Conservation (phyloP, 495 filamentous ascomycete species). For the Mycothermus thermophilus region DNA sequence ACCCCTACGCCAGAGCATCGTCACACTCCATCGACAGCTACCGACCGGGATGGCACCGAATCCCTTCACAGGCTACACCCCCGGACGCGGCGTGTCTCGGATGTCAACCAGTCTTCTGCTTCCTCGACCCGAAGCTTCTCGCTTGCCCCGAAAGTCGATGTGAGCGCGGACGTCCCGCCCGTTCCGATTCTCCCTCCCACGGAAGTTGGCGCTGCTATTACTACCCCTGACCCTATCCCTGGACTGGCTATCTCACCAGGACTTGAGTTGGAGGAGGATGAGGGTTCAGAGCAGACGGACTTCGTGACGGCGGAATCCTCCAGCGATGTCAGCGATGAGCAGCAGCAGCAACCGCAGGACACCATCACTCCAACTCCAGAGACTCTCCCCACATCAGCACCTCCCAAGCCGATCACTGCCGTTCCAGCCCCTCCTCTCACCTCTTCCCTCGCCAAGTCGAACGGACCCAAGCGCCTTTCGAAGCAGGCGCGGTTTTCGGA, state of each 20-base stretch:
- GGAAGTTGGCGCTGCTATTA: slow-evolving; percentile 12
- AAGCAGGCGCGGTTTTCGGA: slow-evolving; percentile 12
- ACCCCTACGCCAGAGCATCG: slow-evolving; percentile 7
- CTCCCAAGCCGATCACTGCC: not conserved
- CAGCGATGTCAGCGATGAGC: too few species aligned
- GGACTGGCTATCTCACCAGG: not conserved
- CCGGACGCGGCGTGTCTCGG: slow-evolving; percentile 17
- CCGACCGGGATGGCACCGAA: too few species aligned
- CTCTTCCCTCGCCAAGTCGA: slow-evolving; percentile 1
- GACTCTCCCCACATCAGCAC: not conserved
- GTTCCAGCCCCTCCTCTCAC: not conserved
- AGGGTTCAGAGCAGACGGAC: not conserved
- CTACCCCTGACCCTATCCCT: slow-evolving; percentile 1
- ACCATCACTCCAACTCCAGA: too few species aligned
- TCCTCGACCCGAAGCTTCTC: slow-evolving; percentile 5
- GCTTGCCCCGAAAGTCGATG: slow-evolving; percentile 1
- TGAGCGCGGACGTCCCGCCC: slow-evolving; percentile 15
- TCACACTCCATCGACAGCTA: too few species aligned
- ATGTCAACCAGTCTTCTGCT: slow-evolving; percentile 4
- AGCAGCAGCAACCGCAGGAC: too few species aligned
- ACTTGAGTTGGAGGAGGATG: not conserved
- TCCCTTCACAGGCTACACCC: slow-evolving; percentile 19
- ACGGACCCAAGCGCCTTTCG: slow-evolving; percentile 3
- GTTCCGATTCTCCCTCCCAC: slow-evolving; percentile 15
- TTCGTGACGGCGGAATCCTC: not conserved